These are phyloP conservation scores for Cystobasidium slooffiae DNA, from an alignment of 1,284 basidiomycete species.

Conservation along the genomic window DNA sequence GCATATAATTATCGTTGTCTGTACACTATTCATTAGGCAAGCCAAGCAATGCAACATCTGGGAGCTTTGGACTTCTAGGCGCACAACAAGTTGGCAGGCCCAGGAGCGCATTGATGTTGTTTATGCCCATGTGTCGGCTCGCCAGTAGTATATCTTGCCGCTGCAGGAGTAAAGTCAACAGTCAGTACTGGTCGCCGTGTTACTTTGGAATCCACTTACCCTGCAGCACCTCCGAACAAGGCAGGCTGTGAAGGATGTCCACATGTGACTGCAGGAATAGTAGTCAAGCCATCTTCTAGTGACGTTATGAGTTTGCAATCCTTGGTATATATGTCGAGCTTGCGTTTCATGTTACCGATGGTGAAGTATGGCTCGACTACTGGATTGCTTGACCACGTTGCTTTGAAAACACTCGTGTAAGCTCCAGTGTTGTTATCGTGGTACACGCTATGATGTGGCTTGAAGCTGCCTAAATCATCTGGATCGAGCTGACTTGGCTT, in stretches of 20 bases:
- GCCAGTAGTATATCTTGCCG: constrained; percentile 42
- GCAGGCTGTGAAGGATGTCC: constrained; percentile 32
- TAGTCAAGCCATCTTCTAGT: constrained; percentile 12
- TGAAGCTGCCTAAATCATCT: constrained; percentile 49
- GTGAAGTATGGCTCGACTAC: constrained; percentile 59
- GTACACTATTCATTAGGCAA: not conserved
- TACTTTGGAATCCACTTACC: constrained; percentile 16
- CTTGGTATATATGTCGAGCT: constrained; percentile 57
- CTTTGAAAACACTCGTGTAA: constrained; percentile 57
- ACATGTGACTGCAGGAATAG: constrained; percentile 31
- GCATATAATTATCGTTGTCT: constrained; percentile 4
- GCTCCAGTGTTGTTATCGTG: constrained; percentile 59
- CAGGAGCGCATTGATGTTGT: not conserved
- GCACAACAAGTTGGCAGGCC: not conserved
- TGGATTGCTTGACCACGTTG: constrained; percentile 59
- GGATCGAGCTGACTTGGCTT: constrained; percentile 52
- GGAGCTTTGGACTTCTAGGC: no score
- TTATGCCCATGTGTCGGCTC: constrained; percentile 34
- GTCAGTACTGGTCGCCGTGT: not conserved
- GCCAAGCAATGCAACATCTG: not conserved
- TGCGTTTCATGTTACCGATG: constrained; percentile 60
- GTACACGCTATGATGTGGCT: constrained; percentile 45
- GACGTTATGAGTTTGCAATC: constrained; percentile 53
- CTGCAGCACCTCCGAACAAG: constrained; percentile 35
- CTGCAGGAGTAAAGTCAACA: not conserved